Evolutionary conservation across 148 eudicot genomes (phyloP).

Genomic region (Diospyros lotus): DNA sequence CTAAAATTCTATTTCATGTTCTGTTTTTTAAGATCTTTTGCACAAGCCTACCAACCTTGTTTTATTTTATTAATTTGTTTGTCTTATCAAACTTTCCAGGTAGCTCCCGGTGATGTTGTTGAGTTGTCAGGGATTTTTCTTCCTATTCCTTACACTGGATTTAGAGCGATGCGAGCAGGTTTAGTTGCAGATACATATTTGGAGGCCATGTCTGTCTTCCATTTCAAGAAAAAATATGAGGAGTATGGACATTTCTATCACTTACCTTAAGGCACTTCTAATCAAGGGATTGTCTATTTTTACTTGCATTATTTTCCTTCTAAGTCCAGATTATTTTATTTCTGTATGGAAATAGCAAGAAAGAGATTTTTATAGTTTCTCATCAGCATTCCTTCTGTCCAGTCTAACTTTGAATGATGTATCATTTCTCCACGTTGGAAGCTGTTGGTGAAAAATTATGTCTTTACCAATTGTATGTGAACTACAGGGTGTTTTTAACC

Average conservation of each 20-base stretch:
- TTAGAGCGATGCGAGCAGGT: conserved; percentile 98
- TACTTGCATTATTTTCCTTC: not conserved
- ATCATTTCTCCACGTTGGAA: too few relatives aligned
- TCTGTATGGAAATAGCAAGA: not conserved
- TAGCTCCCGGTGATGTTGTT: conserved; percentile 93
- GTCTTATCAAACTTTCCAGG: conserved; percentile 35
- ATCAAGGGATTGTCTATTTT: not conserved
- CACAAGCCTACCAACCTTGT: not conserved
- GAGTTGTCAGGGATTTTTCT: conserved; percentile 94
- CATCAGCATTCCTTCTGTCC: too few relatives aligned
- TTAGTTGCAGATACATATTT: conserved; percentile 97
- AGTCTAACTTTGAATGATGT: too few relatives aligned
- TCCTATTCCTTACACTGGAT: conserved; percentile 96
- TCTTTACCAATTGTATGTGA: too few relatives aligned
- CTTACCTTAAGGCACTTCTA: not conserved
- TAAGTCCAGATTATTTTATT: not conserved
- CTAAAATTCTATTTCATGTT: not conserved
- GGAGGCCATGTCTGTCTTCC: conserved; percentile 95
- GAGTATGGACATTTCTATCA: conserved; percentile 55
- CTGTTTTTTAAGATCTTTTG: not conserved
- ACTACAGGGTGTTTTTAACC: too few relatives aligned
- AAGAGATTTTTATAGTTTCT: too few relatives aligned
- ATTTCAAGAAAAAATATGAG: conserved; percentile 96
- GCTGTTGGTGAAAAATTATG: too few relatives aligned
- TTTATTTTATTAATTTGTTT: not conserved